Evolutionary conservation across 2,329 filamentous ascomycete genomes (phyloP), one percentile per base, ranked within the genome.

Genomic region (Xylaria arbuscula): DNA sequence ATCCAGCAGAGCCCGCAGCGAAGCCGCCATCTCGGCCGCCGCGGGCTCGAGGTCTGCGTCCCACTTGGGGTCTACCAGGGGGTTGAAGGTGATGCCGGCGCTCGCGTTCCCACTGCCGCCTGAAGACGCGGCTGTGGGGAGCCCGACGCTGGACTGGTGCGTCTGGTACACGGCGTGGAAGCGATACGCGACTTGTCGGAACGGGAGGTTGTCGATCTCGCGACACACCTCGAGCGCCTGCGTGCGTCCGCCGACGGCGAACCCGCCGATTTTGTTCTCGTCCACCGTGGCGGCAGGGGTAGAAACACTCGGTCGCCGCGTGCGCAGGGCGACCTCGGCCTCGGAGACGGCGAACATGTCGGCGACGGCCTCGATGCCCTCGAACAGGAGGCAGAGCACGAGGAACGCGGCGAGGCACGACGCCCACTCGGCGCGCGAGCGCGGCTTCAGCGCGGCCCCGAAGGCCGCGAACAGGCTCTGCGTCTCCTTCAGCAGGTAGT

Each of bases 101-200:
- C 19, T 64, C 10, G 32, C 64, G 2, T 22, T 51, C 3, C 62
- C 51, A 2, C 58, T 22, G 9, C 59, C 22, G 4, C 36, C 45
- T 17, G 57, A 40, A 9, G 45, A n/a, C 28, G n/a, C 36, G 24
- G 15, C 15, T 15, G 47, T n/a, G 4, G 28, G 19, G n/a, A 4
- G n/a, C 11, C 62, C 68, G 24, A 70, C 54, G 36, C 82, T 81
- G 3, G 80, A 80, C 69, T 87, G 50, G 7, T 70, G 85, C 22
- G 87, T 88, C 79, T 88, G 86, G 73, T 87, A 89, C 64, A 87
- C 81, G 73, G 87, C 83, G 76, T 89, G 87, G 75, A 89, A 89
- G 77, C 88, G 86, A 70, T 86, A 87, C 3, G 85, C 85, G 73
- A 89, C 88, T 77, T 89, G 86, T 77, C 84, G 86, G 74, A 89